A percentile compares a stretch with the other conserved stretches of the same genome.
Evolutionary conservation across 2,329 filamentous ascomycete genomes (phyloP).

Genomic region (Mycosphaerella sp.): DNA sequence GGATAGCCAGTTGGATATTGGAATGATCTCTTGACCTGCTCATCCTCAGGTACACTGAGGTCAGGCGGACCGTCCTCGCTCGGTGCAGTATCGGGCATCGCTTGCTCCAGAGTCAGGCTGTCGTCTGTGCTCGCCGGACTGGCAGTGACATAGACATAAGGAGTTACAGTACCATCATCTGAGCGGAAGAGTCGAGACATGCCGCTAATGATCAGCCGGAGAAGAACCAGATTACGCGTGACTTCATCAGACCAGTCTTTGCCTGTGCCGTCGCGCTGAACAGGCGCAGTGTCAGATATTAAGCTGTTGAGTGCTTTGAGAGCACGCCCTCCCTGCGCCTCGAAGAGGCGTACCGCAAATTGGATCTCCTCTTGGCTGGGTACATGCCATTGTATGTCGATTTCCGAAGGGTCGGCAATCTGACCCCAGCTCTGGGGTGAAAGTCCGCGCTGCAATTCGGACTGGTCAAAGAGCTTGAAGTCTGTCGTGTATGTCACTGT

Average conservation of each 20-base stretch:
- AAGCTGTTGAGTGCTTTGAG: constrained; percentile 68
- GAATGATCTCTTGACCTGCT: constrained; percentile 79
- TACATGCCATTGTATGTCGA: constrained; percentile 88
- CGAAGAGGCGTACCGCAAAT: constrained; percentile 85
- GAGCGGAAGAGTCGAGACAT: constrained; percentile 86
- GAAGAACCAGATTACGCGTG: constrained; percentile 77
- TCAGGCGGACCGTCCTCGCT: constrained; percentile 43
- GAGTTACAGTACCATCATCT: constrained; percentile 37
- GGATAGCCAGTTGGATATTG: constrained; percentile 84
- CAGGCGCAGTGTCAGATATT: constrained; percentile 72
- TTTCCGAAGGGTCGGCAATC: constrained; percentile 62
- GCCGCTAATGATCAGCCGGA: constrained; percentile 84
- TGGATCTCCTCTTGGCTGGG: constrained; percentile 72
- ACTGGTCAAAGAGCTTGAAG: constrained; percentile 78
- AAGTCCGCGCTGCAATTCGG: constrained; percentile 63
- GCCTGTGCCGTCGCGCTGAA: constrained; percentile 88
- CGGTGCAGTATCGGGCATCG: constrained; percentile 31
- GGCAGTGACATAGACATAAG: constrained; percentile 45
- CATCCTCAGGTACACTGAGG: constrained; percentile 66
- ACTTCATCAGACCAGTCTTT: constrained; percentile 99
- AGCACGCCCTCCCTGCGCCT: constrained; percentile 72
- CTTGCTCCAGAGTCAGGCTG: constrained; percentile 24
- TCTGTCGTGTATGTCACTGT: constrained; percentile 93
- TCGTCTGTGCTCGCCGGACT: constrained; percentile 44
- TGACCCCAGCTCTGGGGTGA: constrained; percentile 79